Conservation (phyloP, 768 basidiomycete species). For the Suillus hirtellus region DNA sequence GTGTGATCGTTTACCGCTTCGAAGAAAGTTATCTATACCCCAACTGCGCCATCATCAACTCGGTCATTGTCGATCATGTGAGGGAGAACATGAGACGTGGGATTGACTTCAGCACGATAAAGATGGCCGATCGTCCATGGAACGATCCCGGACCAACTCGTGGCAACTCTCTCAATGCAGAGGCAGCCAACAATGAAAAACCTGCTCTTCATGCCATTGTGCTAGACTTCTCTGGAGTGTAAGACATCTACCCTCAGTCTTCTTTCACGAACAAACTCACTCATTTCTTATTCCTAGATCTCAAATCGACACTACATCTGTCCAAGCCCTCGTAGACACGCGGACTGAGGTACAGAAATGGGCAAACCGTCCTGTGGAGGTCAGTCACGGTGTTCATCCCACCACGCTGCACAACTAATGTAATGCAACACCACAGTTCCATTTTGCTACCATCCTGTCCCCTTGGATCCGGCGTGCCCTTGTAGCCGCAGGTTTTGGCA, state of each 20-base stretch:
- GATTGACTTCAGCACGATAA: slow-evolving; percentile 66
- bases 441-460: slow-evolving; percentile 89
- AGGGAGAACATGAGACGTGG: slow-evolving; percentile 77
- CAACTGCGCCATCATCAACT: slow-evolving; percentile 69
- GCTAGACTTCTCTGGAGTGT: slow-evolving; percentile 87
- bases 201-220: slow-evolving; percentile 84
- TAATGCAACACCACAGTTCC: slow-evolving; percentile 58
- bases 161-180: slow-evolving; percentile 47
- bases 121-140: slow-evolving; percentile 77
- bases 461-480: slow-evolving; percentile 93
- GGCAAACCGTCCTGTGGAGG: slow-evolving; percentile 75
- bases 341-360: slow-evolving; percentile 87
- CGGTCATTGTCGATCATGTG: slow-evolving; percentile 77
- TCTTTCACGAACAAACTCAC: background rate
- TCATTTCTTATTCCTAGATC: slow-evolving; percentile 44
- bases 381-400: slow-evolving; percentile 27
- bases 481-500: slow-evolving; percentile 88
- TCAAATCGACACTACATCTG: slow-evolving; percentile 89
- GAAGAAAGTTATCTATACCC: slow-evolving; percentile 91
- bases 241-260: slow-evolving; percentile 27
- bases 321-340: slow-evolving; percentile 89
- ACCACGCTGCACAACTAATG: background rate
- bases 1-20: slow-evolving; percentile 88
- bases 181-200: slow-evolving; percentile 49
- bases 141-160: slow-evolving; percentile 83